A percentile compares a stretch with the other conserved stretches of the same genome.
These are phyloP conservation scores for Penicillium cataractarum DNA, from an alignment of 495 filamentous ascomycete species.

Conservation along the genomic window DNA sequence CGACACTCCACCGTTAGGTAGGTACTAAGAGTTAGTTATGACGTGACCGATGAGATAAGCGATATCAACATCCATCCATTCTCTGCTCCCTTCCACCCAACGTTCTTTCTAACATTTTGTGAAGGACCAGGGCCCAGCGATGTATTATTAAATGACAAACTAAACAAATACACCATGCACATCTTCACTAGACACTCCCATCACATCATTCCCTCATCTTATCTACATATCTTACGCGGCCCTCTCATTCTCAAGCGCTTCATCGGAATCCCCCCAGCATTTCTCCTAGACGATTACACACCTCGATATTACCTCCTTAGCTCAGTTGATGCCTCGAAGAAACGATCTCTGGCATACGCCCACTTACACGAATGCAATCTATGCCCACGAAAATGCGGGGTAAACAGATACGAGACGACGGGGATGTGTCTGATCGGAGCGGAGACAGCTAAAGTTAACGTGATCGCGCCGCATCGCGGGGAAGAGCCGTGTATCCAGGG, in stretches of 20 bases:
- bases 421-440: conserved; percentile 75
- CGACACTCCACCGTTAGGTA: background rate
- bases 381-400: conserved; percentile 71
- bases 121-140: too few species aligned
- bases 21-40: conserved; percentile 13
- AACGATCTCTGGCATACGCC: conserved; percentile 66
- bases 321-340: conserved; percentile 61
- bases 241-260: conserved; percentile 29
- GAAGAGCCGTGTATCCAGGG: conserved; percentile 77
- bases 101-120: too few species aligned
- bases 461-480: conserved; percentile 65
- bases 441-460: conserved; percentile 70
- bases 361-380: conserved; percentile 76
- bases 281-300: conserved; percentile 72
- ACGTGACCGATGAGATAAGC: conserved; percentile 29
- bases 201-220: conserved; percentile 1
- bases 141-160: conserved; percentile 9
- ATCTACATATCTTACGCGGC: background rate
- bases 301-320: conserved; percentile 67
- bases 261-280: conserved; percentile 76
- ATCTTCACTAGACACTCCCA: conserved; percentile 13
- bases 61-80: background rate
- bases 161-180: conserved; percentile 13
- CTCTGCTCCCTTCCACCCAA: too few species aligned
- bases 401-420: conserved; percentile 72